phyloP scores from a whole-genome alignment of 768 basidiomycete genomes.

The Sarcomyxa edulis region DNA sequence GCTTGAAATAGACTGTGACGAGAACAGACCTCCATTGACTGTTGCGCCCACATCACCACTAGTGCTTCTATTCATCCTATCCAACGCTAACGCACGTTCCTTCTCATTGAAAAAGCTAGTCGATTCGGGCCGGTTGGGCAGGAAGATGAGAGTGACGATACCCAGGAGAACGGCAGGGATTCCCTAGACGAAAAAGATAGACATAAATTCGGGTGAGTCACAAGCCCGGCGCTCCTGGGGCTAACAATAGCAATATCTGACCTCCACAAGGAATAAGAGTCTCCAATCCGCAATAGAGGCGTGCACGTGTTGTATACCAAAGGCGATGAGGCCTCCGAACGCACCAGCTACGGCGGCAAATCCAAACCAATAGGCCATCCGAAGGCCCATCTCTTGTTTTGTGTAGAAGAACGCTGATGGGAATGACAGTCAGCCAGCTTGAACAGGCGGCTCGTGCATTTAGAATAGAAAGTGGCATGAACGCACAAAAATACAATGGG shows the following conservation, averaged over 20 bases:
- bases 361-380: slow-evolving; percentile 80
- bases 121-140: slow-evolving; percentile 71
- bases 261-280: slow-evolving; percentile 72
- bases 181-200: slow-evolving; percentile 35
- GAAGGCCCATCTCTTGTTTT: slow-evolving; percentile 64
- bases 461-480: background rate
- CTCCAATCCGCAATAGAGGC: slow-evolving; percentile 48
- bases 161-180: slow-evolving; percentile 64
- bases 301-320: slow-evolving; percentile 64
- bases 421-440: background rate
- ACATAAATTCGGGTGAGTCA: background rate
- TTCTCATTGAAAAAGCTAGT: slow-evolving; percentile 50
- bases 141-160: slow-evolving; percentile 42
- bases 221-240: background rate
- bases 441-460: too few species aligned
- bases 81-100: slow-evolving; percentile 57
- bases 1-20: background rate
- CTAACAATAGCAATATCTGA: slow-evolving; percentile 17
- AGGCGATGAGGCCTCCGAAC: slow-evolving; percentile 81
- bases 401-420: slow-evolving; percentile 82
- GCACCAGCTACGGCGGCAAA: slow-evolving; percentile 84
- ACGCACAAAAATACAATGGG: slow-evolving; percentile 72
- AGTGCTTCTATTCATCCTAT: slow-evolving; percentile 61
- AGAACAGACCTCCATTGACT: slow-evolving; percentile 50
- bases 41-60: slow-evolving; percentile 62